Percentiles rank a stretch among this genome's conserved stretches.
Evolutionary conservation across 768 basidiomycete genomes (phyloP).

Genomic region (Xanthoconium stramineum): DNA sequence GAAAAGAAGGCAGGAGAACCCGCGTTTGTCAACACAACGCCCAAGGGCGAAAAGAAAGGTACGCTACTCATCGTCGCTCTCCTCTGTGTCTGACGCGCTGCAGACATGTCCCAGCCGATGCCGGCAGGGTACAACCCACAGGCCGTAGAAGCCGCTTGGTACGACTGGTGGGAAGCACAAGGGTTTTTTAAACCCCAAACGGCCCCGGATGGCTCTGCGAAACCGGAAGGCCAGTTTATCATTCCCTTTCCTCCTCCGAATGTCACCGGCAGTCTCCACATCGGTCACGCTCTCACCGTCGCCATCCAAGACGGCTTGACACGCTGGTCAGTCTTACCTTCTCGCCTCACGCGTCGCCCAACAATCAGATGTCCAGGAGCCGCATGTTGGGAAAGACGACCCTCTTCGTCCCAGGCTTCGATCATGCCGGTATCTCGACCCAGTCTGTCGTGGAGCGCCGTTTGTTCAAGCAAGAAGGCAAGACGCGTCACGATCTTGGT

Average conservation of each 20-base stretch:
- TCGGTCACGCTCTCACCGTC: slow-evolving; percentile 90
- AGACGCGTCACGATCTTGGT: slow-evolving; percentile 91
- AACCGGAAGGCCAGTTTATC: slow-evolving; percentile 71
- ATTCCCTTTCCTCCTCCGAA: slow-evolving; percentile 94
- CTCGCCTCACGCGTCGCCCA: background rate
- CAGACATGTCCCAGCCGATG: slow-evolving; percentile 88
- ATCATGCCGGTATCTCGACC: slow-evolving; percentile 97
- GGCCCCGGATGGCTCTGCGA: slow-evolving; percentile 52
- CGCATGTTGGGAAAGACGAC: slow-evolving; percentile 94
- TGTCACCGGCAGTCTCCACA: slow-evolving; percentile 93
- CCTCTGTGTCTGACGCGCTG: background rate
- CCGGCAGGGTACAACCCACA: slow-evolving; percentile 92
- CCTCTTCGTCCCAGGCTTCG: slow-evolving; percentile 90
- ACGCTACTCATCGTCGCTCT: slow-evolving; percentile 1
- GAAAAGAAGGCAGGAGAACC: slow-evolving; percentile 66
- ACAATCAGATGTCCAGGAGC: slow-evolving; percentile 52
- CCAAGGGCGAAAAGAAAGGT: slow-evolving; percentile 95
- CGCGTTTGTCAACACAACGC: slow-evolving; percentile 86
- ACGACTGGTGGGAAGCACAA: slow-evolving; percentile 93
- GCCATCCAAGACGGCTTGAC: slow-evolving; percentile 89
- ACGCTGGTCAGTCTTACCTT: slow-evolving; percentile 62
- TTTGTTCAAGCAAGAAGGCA: slow-evolving; percentile 75
- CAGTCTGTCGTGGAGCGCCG: slow-evolving; percentile 97
- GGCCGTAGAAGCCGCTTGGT: slow-evolving; percentile 94
- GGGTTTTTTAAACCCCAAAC: slow-evolving; percentile 86